Conservation (phyloP, 768 basidiomycete genomes). For the Fomitopsis pulvina region DNA sequence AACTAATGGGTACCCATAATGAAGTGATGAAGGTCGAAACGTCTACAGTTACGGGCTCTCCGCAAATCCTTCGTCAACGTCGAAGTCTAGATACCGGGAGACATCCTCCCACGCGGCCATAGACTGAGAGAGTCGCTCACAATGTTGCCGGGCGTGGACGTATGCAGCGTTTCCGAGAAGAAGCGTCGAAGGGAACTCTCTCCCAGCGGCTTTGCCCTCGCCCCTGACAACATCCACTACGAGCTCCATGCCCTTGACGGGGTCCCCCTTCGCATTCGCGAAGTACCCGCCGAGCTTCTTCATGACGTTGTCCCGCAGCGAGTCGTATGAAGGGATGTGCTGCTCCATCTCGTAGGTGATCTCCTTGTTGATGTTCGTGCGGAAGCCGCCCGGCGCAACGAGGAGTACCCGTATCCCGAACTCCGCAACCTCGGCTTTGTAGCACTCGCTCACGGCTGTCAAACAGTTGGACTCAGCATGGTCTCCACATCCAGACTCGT, state of each 20-base stretch:
- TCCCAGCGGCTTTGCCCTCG: slow-evolving; percentile 42
- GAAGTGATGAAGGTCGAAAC: neutral
- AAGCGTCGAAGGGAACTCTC: slow-evolving; percentile 40
- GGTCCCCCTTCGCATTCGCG: slow-evolving; percentile 49
- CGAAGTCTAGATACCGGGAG: slow-evolving; percentile 21
- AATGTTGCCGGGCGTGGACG: slow-evolving; percentile 42
- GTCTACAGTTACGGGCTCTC: neutral
- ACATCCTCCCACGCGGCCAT: slow-evolving; percentile 53
- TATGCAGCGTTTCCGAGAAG: slow-evolving; percentile 51
- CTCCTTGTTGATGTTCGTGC: slow-evolving; percentile 49
- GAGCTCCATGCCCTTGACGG: slow-evolving; percentile 48
- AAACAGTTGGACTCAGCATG: neutral
- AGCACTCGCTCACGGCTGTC: neutral
- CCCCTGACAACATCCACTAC: slow-evolving; percentile 39
- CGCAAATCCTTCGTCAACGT: neutral
- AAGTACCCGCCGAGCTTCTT: slow-evolving; percentile 29
- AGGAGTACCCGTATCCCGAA: slow-evolving; percentile 54
- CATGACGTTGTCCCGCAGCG: slow-evolving; percentile 27
- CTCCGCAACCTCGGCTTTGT: slow-evolving; percentile 39
- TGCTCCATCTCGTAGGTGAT: slow-evolving; percentile 19
- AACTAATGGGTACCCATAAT: too few species aligned
- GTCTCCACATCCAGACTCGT: neutral
- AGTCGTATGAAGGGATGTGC: slow-evolving; percentile 47
- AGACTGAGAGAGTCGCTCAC: slow-evolving; percentile 32
- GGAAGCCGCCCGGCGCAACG: slow-evolving; percentile 56